Conservation (phyloP, 139 green algal species). For the Nannochloris sp. region DNA sequence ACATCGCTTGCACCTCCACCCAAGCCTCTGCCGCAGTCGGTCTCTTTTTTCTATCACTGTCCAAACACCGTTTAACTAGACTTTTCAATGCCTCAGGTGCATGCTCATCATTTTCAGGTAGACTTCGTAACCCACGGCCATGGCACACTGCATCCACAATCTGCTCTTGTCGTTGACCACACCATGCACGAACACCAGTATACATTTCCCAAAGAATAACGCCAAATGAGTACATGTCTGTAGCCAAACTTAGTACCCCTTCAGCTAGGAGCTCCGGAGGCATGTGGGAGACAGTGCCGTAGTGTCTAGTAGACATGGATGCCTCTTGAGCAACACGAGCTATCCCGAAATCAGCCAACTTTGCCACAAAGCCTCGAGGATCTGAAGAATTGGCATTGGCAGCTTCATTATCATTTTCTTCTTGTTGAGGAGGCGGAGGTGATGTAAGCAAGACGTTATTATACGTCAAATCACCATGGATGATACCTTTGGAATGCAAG, state of each 20-base stretch:
- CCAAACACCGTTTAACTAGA: not conserved
- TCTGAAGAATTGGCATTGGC: no score
- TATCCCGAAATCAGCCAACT: not conserved
- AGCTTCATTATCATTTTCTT: no score
- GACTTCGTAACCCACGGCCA: not conserved
- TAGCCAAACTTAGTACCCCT: not conserved
- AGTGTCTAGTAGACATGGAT: not conserved
- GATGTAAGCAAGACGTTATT: not conserved
- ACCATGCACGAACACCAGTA: not conserved
- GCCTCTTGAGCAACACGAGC: not conserved
- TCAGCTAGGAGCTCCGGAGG: not conserved
- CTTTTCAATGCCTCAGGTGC: not conserved
- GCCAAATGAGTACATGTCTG: slow-evolving; percentile 6
- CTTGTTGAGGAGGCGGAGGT: not conserved
- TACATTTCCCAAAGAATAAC: slow-evolving; percentile 11
- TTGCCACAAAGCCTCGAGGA: not conserved
- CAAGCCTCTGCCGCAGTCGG: not conserved
- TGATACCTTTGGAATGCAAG: not conserved
- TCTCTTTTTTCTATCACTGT: not conserved
- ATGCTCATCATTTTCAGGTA: not conserved
- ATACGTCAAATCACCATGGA: not conserved
- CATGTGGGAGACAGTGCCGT: not conserved
- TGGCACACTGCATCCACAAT: not conserved
- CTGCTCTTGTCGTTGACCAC: not conserved
- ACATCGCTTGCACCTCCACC: no score